Base-by-base conservation (phyloP, 441 rosid genomes). In the Erodium texanum region DNA sequence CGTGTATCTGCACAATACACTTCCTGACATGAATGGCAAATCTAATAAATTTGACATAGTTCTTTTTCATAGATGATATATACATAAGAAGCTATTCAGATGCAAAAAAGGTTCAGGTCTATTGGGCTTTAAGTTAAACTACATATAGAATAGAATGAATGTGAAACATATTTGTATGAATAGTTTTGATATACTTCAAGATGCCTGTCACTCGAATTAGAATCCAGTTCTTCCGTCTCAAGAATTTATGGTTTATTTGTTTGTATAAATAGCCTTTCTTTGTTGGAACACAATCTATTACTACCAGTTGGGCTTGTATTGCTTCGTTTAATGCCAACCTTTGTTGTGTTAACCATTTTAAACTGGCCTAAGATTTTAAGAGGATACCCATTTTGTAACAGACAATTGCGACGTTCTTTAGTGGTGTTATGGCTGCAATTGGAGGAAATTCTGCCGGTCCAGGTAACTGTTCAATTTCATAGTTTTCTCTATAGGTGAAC, bases 401-500 rank as follows among this genome's bases (percentile, higher is more conserved):
- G 78, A 66, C 78, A 50, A 71, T 75, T 20, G 78, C 78, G 67
- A 71, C 78, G 56, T 75, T 71, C 73, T 75, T 75, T 67, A 75
- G 78, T 74, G 69, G 56, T 29, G 72, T 75, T 62, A 75, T 75
- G 78, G 65, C 72, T 68, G 72, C 78, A 56, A 75, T 75, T 43
- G 78, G 78, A 68, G 78, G 78, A 32, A 75, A 75, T 71, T 54
- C 78, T 54, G 78, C 78, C 20, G 78, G 78, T 59, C 69, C 74
- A 12, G 82, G 82, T 54, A 78, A 66, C 27, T 24, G 16, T 11
- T 62, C 20, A 22, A 62, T 12, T 62, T 23, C 15, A 62, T 5
- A 62, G 8, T n/a, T 62, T 20, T 23, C 18, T 18, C 61, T 54
- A 54, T 7, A 54, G 61, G 11, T 38, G 8, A 38, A 38, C 15